These are phyloP conservation scores for Curvularia spicifera DNA, from an alignment of 2,329 filamentous ascomycete species.

Conservation along the genomic window DNA sequence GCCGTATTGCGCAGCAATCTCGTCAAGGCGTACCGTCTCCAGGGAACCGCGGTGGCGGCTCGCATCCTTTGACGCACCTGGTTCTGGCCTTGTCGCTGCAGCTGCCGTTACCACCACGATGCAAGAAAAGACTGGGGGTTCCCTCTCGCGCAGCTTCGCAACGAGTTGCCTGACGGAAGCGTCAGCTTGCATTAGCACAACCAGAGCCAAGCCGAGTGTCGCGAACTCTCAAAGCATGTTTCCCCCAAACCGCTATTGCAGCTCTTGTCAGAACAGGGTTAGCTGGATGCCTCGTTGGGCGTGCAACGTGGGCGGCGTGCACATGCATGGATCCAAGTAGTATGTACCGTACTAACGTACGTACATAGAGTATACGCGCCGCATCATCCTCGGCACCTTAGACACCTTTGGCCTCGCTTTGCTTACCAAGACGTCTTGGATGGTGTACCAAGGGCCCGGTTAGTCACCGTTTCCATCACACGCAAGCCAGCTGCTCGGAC, in stretches of 20 bases:
- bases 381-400: constrained; percentile 10
- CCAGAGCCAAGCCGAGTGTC: constrained; percentile 27
- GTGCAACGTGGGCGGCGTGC: constrained; percentile 20
- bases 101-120: constrained; percentile 7
- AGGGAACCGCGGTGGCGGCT: constrained; percentile 1
- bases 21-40: constrained; percentile 6
- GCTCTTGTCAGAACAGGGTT: constrained; percentile 10
- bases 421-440: constrained; percentile 12
- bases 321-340: constrained; percentile 8
- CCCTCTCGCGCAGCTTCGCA: constrained; percentile 3
- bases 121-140: constrained; percentile 7
- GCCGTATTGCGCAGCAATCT: constrained; percentile 4
- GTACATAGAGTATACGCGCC: constrained; percentile 4
- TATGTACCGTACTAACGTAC: too few relatives aligned
- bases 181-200: constrained; percentile 21
- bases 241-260: constrained; percentile 26
- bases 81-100: neutral
- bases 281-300: constrained; percentile 10
- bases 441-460: constrained; percentile 14
- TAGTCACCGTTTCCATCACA: constrained; percentile 2
- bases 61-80: neutral
- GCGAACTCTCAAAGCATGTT: constrained; percentile 35
- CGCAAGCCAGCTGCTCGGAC: constrained; percentile 1
- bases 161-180: constrained; percentile 12
- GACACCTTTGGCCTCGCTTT: constrained; percentile 2